Percentiles rank a stretch among this genome's conserved stretches.
Conservation (phyloP, 192 early-diverging fungal genomes). For the Podochytrium sp. region DNA sequence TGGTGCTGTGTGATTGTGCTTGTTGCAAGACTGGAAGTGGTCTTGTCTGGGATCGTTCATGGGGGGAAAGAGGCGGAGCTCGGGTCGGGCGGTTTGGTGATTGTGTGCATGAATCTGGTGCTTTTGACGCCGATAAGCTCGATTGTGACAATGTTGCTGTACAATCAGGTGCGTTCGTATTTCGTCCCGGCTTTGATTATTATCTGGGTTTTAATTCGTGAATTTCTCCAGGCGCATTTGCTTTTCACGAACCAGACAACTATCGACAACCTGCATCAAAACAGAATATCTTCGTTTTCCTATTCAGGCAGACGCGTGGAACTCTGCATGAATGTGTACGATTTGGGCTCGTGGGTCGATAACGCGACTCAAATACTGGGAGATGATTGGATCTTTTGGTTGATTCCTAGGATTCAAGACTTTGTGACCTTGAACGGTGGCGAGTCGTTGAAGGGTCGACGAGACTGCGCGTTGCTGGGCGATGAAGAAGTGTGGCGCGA, state of each 20-base stretch:
- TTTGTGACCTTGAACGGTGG: not conserved
- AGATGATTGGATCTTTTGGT: not conserved
- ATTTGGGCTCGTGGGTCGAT: not conserved
- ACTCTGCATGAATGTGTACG: not conserved
- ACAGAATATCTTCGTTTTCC: not conserved
- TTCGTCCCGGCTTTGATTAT: not conserved
- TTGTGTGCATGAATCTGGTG: slow-evolving; percentile 15
- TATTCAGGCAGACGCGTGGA: slow-evolving; percentile 11
- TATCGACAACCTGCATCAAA: slow-evolving; percentile 6
- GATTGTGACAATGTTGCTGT: slow-evolving; percentile 12
- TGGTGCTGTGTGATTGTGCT: not conserved
- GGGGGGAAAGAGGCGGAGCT: not conserved
- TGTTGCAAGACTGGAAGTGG: not conserved
- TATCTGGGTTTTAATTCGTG: not conserved
- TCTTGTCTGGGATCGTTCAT: not conserved
- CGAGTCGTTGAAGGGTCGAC: too few species aligned
- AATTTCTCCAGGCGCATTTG: not conserved
- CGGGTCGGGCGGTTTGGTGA: not conserved
- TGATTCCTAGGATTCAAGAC: not conserved
- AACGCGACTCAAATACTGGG: slow-evolving; percentile 11
- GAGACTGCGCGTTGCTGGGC: too few species aligned
- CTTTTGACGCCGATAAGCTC: slow-evolving; percentile 4
- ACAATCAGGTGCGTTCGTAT: slow-evolving; percentile 8
- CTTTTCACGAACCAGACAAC: slow-evolving; percentile 20
- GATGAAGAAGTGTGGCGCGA: not conserved